These are phyloP conservation scores for Stentor coeruleus DNA, from an alignment of 73 alveolate species.

Conservation along the genomic window DNA sequence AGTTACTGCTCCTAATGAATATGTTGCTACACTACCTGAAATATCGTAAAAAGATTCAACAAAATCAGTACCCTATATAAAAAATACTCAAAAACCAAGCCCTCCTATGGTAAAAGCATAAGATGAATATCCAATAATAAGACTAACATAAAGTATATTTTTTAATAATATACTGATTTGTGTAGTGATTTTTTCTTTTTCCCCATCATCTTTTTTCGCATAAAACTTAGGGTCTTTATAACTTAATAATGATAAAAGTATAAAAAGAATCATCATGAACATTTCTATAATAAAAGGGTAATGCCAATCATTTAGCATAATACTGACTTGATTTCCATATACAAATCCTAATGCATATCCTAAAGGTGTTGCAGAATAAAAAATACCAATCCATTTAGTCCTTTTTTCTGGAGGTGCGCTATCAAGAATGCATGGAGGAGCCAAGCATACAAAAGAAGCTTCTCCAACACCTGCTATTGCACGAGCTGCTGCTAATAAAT, in stretches of 20 bases:
- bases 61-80: conserved; percentile 22
- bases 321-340: neutral
- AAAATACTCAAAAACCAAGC: neutral
- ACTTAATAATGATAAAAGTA: neutral
- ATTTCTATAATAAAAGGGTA: conserved; percentile 8
- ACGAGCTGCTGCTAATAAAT: neutral
- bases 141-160: neutral
- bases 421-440: conserved; percentile 22
- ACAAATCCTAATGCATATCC: conserved; percentile 24
- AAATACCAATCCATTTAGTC: neutral
- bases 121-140: neutral
- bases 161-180: neutral
- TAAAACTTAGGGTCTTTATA: neutral
- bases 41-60: neutral
- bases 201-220: conserved; percentile 9
- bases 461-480: conserved; percentile 20
- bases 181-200: neutral
- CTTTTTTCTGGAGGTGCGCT: neutral
- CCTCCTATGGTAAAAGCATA: conserved; percentile 17
- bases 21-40: neutral
- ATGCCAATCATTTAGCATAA: neutral
- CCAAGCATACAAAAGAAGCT: conserved; percentile 25
- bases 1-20: conserved; percentile 2
- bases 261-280: neutral
- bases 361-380: neutral